Percentiles rank a stretch among this genome's conserved stretches.
Evolutionary conservation across 1,284 basidiomycete genomes (phyloP).

Genomic region (Xanthoconium separans): DNA sequence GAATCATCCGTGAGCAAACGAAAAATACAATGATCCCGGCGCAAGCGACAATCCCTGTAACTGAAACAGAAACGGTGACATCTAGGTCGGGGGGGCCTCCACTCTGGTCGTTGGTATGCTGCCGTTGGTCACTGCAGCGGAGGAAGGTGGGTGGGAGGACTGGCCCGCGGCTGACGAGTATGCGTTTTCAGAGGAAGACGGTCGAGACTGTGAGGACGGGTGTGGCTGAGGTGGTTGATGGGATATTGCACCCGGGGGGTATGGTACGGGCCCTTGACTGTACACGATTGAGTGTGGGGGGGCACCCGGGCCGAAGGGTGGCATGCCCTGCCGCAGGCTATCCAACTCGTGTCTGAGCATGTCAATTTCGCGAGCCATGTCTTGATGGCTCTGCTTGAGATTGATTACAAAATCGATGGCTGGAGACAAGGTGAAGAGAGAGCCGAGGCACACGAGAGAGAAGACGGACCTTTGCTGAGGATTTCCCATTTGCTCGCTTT

Average conservation of each 20-base stretch:
- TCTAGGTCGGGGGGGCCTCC: conserved; percentile 29
- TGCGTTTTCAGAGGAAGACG: conserved; percentile 49
- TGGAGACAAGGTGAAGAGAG: conserved; percentile 33
- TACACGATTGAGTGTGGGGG: conserved; percentile 55
- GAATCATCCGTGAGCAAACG: conserved; percentile 26
- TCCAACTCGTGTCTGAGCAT: conserved; percentile 76
- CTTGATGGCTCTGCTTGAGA: conserved; percentile 73
- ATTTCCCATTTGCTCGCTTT: conserved; percentile 98
- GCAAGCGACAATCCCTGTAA: neutral
- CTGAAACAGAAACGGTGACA: neutral
- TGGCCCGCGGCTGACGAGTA: conserved; percentile 42
- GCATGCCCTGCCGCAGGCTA: conserved; percentile 57
- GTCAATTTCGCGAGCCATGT: conserved; percentile 77
- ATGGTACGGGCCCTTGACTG: conserved; percentile 44
- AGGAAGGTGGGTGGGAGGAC: conserved; percentile 27
- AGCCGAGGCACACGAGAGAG: neutral
- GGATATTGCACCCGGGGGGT: conserved; percentile 36
- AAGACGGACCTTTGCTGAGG: conserved; percentile 77
- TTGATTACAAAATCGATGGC: conserved; percentile 86
- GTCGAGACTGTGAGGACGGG: conserved; percentile 38
- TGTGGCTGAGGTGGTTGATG: conserved; percentile 39
- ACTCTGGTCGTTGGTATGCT: conserved; percentile 35
- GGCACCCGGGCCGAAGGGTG: conserved; percentile 50
- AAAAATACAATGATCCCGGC: conserved; percentile 19
- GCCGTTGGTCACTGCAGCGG: conserved; percentile 33